phyloP scores from a whole-genome alignment of 129 eudicot genomes.

The Oenanthe sinensis region DNA sequence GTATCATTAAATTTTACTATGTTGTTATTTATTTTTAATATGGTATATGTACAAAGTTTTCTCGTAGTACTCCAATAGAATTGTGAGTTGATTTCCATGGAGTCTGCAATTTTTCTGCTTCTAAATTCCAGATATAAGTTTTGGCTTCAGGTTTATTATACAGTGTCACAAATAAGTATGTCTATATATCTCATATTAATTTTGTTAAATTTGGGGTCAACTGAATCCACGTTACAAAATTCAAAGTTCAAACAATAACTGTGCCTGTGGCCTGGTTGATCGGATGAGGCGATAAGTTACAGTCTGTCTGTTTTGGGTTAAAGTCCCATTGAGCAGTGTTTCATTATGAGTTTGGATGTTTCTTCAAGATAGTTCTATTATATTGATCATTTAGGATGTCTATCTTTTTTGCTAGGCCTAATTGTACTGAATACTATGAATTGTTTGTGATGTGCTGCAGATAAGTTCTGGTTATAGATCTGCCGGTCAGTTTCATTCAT shows the following conservation, averaged over 20 bases:
- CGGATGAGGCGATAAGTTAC: background rate
- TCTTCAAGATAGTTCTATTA: background rate
- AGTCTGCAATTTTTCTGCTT: no score
- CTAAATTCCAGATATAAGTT: no score
- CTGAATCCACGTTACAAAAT: no score
- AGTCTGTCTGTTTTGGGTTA: background rate
- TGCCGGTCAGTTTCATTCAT: conserved; percentile 16
- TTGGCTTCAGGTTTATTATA: no score
- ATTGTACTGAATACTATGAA: background rate
- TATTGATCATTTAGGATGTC: background rate
- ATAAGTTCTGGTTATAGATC: conserved; percentile 44
- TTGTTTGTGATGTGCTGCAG: conserved; percentile 25
- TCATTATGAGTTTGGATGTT: background rate
- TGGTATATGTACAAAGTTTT: background rate
- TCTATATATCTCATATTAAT: background rate
- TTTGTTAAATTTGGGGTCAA: background rate
- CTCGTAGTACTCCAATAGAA: background rate
- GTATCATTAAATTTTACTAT: background rate
- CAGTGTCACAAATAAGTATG: background rate
- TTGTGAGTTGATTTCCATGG: background rate
- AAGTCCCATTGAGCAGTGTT: background rate
- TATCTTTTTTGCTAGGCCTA: background rate
- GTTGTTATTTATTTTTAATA: background rate
- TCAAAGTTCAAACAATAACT: background rate
- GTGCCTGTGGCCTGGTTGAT: background rate